Evolutionary conservation across 139 green algal genomes (phyloP).

Genomic region (Chlamydomonas eustigma): DNA sequence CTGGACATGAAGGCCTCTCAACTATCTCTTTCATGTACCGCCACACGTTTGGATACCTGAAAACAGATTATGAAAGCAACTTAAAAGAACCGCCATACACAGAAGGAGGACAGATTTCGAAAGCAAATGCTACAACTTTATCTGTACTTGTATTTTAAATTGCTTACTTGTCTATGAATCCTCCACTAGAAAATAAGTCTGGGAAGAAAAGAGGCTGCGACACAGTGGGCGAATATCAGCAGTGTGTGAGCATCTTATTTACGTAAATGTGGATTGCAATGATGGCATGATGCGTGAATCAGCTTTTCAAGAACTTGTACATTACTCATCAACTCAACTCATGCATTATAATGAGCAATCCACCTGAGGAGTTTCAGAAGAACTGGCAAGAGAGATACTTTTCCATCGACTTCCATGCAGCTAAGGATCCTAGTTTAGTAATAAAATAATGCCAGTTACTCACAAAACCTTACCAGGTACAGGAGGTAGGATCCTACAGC

Average conservation of each 20-base stretch:
- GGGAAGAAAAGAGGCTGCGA: background rate
- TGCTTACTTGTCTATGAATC: background rate
- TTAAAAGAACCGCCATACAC: background rate
- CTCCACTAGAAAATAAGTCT: background rate
- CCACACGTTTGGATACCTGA: conserved; percentile 25
- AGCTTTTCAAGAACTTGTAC: background rate
- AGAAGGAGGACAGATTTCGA: background rate
- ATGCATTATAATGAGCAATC: background rate
- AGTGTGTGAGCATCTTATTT: background rate
- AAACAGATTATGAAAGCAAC: background rate
- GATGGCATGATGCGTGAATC: background rate
- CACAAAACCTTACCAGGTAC: conserved; percentile 34
- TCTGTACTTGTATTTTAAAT: conserved; percentile 12
- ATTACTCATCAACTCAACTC: background rate
- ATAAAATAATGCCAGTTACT: too few relatives aligned
- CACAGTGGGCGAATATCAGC: background rate
- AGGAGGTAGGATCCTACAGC: conserved; percentile 35
- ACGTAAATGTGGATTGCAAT: background rate
- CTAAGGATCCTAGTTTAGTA: background rate
- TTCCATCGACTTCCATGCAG: background rate
- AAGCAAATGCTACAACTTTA: background rate
- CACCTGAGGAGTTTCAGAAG: background rate
- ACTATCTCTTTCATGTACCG: conserved; percentile 29
- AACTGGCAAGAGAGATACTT: background rate
- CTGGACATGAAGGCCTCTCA: conserved; percentile 24